Base-by-base conservation (phyloP, 1,284 basidiomycete species). In the Fomitopsis palustris region DNA sequence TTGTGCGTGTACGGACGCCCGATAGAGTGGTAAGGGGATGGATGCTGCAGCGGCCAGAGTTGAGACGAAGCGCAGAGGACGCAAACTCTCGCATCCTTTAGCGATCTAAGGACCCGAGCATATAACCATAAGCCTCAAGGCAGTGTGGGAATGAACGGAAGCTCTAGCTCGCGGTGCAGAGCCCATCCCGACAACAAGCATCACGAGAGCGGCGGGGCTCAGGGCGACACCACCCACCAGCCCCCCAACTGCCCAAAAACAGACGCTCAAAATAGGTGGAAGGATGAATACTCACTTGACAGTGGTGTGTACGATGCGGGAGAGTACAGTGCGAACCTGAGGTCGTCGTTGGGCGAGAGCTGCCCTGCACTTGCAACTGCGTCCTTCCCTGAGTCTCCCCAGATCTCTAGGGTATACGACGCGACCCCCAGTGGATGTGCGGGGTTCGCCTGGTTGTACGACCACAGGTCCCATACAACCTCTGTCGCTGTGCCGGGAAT, bases 301-400 rank as follows among this genome's bases (percentile, higher is more conserved):
- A 95, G 69, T 12, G 88, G 82, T 0, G 89, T 92, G 71, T 95
- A 95, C 7, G 81, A 53, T 65, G 85, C 83, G 0, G 95, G 94
- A 1, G 86, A 87, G 73, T 97, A 98, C 69, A 98, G 74, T 53
- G 92, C 92, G 75, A 98, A 97, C 66, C 82, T 78, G 45, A 93
- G 76, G 3, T 81, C 81, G 38, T 79, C 80, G 71, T 95, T 94
- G 53, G 88, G 84, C 58, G 77, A 77, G 64, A 98, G 77, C 67
- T 80, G 81, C 0, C 95, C 95, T 0, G 86, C 83, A 19, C 76
- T 73, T 38, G 82, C 75, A 7, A 76, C 74, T 0, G 86, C 85
- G 12, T 77, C 81, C 5, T 83, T 78, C 0, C 95, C 95, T 61
- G 90, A 80, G 59, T 92, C 84, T 68, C 90, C 95, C 77, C 82